Evolutionary conservation across 192 early-diverging fungal species (phyloP).

Genomic region (Coemansia sp.): DNA sequence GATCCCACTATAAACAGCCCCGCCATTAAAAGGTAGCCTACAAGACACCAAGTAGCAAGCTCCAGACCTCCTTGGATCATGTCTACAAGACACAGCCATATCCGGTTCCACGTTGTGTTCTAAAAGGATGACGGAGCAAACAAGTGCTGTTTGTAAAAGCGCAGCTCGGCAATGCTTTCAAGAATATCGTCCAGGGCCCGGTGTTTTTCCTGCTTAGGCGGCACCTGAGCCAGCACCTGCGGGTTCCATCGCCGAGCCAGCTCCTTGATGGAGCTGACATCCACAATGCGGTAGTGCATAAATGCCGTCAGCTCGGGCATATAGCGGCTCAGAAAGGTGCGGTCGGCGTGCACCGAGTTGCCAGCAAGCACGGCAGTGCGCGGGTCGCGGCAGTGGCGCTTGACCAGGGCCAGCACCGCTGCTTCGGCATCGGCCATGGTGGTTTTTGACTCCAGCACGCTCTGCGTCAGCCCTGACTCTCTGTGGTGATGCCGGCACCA

Average conservation of each 20-base stretch:
- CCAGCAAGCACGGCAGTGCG: constrained; percentile 77
- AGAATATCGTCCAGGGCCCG: constrained; percentile 89
- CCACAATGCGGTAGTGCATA: constrained; percentile 82
- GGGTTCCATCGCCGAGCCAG: constrained; percentile 77
- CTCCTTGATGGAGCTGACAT: constrained; percentile 93
- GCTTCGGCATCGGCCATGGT: constrained; percentile 68
- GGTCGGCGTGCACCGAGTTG: constrained; percentile 91
- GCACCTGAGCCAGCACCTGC: constrained; percentile 49
- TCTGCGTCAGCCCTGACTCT: constrained; percentile 74
- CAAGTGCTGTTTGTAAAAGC: constrained; percentile 65
- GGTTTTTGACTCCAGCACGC: constrained; percentile 66
- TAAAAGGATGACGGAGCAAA: constrained; percentile 36
- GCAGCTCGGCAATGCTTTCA: constrained; percentile 87
- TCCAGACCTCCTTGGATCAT: no score
- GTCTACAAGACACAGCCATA: no score
- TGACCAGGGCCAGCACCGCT: constrained; percentile 71
- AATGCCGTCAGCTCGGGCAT: constrained; percentile 73
- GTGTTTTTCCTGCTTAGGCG: constrained; percentile 64
- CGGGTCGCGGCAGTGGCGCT: constrained; percentile 61
- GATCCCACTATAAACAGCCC: no score
- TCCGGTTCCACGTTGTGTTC: no score
- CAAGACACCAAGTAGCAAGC: no score
- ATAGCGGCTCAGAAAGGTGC: constrained; percentile 74
- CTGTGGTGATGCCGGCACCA: constrained; percentile 91
- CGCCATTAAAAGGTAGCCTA: no score